Evolutionary conservation across 140 eudicot species (phyloP).

Genomic region (Erigeron philadelphicus): DNA sequence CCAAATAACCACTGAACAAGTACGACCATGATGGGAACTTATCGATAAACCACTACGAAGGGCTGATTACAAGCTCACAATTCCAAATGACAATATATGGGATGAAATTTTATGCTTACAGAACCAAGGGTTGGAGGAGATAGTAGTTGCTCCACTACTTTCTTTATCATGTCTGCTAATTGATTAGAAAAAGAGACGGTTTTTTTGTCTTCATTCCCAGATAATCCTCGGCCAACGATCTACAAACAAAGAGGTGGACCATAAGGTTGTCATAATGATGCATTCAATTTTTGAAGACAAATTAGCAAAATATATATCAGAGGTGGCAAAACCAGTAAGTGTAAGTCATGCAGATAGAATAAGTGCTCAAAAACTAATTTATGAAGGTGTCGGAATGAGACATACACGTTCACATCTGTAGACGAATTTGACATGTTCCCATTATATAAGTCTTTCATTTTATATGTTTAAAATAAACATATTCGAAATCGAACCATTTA

Average conservation of each 20-base stretch:
- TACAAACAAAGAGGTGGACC: slow-evolving; percentile 17
- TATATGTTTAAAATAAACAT: neutral
- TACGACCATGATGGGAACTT: neutral
- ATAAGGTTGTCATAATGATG: neutral
- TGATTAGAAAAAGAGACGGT: slow-evolving; percentile 26
- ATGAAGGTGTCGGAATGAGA: neutral
- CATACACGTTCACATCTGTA: neutral
- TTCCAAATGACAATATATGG: neutral
- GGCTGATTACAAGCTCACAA: neutral
- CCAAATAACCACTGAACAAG: neutral
- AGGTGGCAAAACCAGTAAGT: neutral
- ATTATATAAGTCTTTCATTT: neutral
- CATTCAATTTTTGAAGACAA: neutral
- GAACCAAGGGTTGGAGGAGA: slow-evolving; percentile 85
- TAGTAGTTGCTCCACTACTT: slow-evolving; percentile 50
- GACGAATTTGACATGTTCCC: neutral
- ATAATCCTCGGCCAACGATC: slow-evolving; percentile 29
- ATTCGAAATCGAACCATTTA: neutral
- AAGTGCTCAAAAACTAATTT: neutral
- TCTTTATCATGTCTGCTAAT: slow-evolving; percentile 32
- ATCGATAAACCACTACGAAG: neutral
- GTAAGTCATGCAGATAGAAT: neutral
- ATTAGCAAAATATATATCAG: neutral
- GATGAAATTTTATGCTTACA: slow-evolving; percentile 35
- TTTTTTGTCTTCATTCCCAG: slow-evolving; percentile 24